phyloP scores from a whole-genome alignment of 352 stramenopile genomes.

The Pythium biforme region DNA sequence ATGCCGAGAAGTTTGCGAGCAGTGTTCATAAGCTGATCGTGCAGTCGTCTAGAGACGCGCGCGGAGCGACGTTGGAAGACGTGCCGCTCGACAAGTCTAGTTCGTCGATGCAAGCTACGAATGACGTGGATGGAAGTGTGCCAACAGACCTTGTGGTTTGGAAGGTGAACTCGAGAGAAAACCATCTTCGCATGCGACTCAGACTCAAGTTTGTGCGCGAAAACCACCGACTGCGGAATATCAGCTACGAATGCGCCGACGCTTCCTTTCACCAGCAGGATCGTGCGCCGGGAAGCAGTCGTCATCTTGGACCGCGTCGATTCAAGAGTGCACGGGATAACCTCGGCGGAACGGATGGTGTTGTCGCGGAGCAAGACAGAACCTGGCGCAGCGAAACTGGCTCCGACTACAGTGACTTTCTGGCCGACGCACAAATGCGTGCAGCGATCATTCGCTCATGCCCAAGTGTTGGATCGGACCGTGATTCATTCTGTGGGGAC shows the following conservation, averaged over 20 bases:
- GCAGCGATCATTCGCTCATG: constrained; percentile 69
- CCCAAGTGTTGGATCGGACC: constrained; percentile 54
- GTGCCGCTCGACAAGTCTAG: background rate
- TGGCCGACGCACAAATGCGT: constrained; percentile 76
- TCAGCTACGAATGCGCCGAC: constrained; percentile 59
- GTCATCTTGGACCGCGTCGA: constrained; percentile 15
- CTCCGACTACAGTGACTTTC: constrained; percentile 77
- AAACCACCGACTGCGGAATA: constrained; percentile 61
- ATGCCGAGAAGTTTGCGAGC: constrained; percentile 72
- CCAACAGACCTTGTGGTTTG: constrained; percentile 24
- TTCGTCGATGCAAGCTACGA: background rate
- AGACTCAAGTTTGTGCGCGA: constrained; percentile 61
- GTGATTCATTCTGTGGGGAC: constrained; percentile 31
- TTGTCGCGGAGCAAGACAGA: constrained; percentile 44
- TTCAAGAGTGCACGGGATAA: constrained; percentile 27
- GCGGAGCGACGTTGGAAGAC: background rate
- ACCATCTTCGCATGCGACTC: constrained; percentile 73
- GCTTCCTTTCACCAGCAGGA: constrained; percentile 47
- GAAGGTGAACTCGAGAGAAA: constrained; percentile 73
- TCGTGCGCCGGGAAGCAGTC: constrained; percentile 11
- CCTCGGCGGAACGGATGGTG: constrained; percentile 30
- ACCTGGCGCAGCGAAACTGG: constrained; percentile 71
- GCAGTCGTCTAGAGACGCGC: constrained; percentile 22
- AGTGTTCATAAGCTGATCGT: constrained; percentile 75
- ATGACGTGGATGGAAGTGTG: background rate